Evolutionary conservation across 2,329 filamentous ascomycete genomes (phyloP).

Genomic region (Pseudogymnoascus sp.): DNA sequence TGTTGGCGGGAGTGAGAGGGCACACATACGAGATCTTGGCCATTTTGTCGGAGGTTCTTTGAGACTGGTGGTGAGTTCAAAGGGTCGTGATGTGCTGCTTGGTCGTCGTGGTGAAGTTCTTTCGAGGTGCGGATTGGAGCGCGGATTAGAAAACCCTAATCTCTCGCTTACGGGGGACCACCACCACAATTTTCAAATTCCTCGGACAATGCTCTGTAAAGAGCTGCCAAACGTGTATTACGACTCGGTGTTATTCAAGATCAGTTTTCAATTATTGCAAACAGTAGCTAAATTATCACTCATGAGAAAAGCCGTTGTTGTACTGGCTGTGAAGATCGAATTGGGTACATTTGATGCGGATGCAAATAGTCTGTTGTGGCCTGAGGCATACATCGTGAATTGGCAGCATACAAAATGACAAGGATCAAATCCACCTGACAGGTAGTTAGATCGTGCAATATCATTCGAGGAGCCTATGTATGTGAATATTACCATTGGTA

Average conservation of each 20-base stretch:
- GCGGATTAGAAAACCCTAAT: conserved; percentile 25
- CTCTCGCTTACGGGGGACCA: conserved; percentile 25
- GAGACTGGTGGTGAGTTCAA: conserved; percentile 23
- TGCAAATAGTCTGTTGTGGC: background rate
- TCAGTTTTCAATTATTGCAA: conserved; percentile 1
- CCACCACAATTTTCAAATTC: conserved; percentile 13
- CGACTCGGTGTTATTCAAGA: background rate
- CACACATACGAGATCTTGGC: conserved; percentile 57
- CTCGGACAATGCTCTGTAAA: background rate
- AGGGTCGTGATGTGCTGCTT: conserved; percentile 25
- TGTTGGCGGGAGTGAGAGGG: conserved; percentile 17
- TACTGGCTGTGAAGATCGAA: background rate
- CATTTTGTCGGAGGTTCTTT: conserved; percentile 48
- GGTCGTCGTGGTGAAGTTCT: conserved; percentile 19
- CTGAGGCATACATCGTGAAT: background rate
- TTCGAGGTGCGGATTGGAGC: conserved; percentile 19
- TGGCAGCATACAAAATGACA: background rate
- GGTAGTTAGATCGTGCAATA: background rate
- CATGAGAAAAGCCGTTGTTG: background rate
- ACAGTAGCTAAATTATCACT: background rate
- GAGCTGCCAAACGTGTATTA: background rate
- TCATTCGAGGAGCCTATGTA: background rate
- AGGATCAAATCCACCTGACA: background rate
- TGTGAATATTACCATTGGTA: conserved; percentile 5
- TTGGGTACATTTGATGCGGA: conserved; percentile 7